Base-by-base conservation (phyloP, 768 basidiomycete species). In the Naganishia vaughanmartiniae region DNA sequence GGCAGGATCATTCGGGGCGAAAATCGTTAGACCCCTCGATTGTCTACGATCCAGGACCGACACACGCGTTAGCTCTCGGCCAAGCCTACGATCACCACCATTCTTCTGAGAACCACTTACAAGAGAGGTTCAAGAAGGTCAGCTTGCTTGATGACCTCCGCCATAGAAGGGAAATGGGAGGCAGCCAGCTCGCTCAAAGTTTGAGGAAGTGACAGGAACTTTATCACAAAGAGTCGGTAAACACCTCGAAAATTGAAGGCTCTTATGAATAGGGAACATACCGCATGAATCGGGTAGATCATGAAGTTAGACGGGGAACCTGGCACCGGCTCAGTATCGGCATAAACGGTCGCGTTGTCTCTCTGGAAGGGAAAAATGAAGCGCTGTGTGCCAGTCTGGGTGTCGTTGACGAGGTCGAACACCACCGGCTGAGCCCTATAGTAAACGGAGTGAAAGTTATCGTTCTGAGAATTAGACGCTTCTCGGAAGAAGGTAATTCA, bases 21-120 rank as follows among this genome's bases (percentile, higher is more conserved):
- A 90, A 48, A 90, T 72, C 0, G 90, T 91, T 70, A 88, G 83
- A 1, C 89, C 90, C 30, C 72, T 77, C 0, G 84, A 78, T 0
- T 79, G 0, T 19, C 60, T 63, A 15, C n/a, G n/a, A n/a, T n/a
- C n/a, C n/a, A n/a, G n/a, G n/a, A n/a, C n/a, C n/a, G n/a, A n/a
- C n/a, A n/a, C n/a, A n/a, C n/a, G n/a, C n/a, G n/a, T n/a, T n/a
- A n/a, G n/a, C n/a, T n/a, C n/a, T n/a, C n/a, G n/a, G n/a, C n/a
- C n/a, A n/a, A n/a, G n/a, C n/a, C n/a, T n/a, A 42, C 9, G 57
- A 24, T 26, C 60, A 63, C 4, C n/a, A 17, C 9, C 12, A 45
- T 4, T 2, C 28, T 39, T 24, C 12, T 4, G 4, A 10, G 9
- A n/a, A 26, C 17, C 46, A 56, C 67, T 39, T 74, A 39, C 60